These are phyloP conservation scores for Melaleuca quinquenervia DNA, from an alignment of 345 rosid genomes.

Conservation along the genomic window DNA sequence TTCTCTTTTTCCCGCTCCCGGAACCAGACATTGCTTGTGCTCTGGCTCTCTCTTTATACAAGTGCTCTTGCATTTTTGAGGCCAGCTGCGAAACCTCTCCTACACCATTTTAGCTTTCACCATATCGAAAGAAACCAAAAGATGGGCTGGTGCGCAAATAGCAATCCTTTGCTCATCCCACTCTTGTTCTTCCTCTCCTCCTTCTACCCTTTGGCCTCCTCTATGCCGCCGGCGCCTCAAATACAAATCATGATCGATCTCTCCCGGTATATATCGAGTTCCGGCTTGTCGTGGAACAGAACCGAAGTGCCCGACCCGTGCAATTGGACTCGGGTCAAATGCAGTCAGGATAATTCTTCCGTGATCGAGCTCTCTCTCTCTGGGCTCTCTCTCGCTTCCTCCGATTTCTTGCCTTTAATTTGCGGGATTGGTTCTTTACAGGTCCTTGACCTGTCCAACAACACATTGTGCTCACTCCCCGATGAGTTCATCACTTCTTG, in stretches of 20 bases:
- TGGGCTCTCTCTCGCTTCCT: conserved; percentile 20
- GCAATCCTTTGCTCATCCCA: background rate
- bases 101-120: background rate
- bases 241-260: conserved; percentile 26
- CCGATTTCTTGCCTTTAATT: conserved; percentile 27
- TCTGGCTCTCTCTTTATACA: background rate
- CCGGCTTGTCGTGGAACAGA: conserved; percentile 17
- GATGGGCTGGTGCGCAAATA: background rate
- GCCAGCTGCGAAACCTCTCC: background rate
- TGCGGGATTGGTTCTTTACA: conserved; percentile 49
- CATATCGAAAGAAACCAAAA: background rate
- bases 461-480: conserved; percentile 38
- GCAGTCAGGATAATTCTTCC: conserved; percentile 22
- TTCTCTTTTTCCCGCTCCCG: background rate
- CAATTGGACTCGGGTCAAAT: conserved; percentile 41
- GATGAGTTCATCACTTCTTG: conserved; percentile 28
- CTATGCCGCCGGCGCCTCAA: conserved; percentile 21
- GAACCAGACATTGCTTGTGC: background rate
- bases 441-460: conserved; percentile 43
- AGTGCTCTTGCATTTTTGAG: background rate
- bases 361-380: conserved; percentile 23
- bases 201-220: conserved; percentile 8
- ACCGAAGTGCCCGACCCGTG: conserved; percentile 31
- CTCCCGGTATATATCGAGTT: conserved; percentile 9
- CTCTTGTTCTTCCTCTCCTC: background rate